Conservation (phyloP, 495 filamentous ascomycete species). For the Daldinia decipiens region DNA sequence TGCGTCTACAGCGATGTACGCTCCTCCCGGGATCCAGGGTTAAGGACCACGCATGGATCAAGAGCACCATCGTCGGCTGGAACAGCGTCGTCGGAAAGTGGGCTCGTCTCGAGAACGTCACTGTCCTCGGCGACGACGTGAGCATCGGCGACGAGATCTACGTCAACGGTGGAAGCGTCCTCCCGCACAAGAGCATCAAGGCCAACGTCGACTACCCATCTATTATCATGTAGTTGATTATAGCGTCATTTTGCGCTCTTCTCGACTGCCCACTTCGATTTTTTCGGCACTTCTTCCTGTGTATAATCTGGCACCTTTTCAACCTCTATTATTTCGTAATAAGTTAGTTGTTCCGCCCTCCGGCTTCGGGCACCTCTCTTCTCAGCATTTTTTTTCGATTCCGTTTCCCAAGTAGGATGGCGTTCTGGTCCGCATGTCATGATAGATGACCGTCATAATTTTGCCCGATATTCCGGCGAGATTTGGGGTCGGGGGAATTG, state of each 20-base stretch:
- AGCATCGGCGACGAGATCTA: constrained; percentile 98
- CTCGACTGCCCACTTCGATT: constrained; percentile 14
- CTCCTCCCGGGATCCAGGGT: constrained; percentile 89
- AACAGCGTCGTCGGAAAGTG: constrained; percentile 95
- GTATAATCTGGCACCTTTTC: constrained; percentile 41
- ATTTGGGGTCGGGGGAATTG: constrained; percentile 7
- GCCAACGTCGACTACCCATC: constrained; percentile 92
- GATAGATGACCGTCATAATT: constrained; percentile 28
- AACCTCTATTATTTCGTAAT: constrained; percentile 47
- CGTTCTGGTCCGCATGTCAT: constrained; percentile 45
- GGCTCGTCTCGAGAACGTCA: constrained; percentile 97
- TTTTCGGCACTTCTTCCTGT: constrained; percentile 32
- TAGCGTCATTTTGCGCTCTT: constrained; percentile 3
- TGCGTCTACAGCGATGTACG: constrained; percentile 93
- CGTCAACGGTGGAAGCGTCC: constrained; percentile 95
- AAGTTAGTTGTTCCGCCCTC: constrained; percentile 32
- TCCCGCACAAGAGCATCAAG: constrained; percentile 99
- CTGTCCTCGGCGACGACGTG: constrained; percentile 97
- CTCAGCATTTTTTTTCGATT: constrained; percentile 42
- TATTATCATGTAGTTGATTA: constrained; percentile 78
- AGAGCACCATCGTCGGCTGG: constrained; percentile 99
- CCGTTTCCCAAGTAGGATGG: constrained; percentile 32
- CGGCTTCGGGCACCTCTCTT: constrained; percentile 33
- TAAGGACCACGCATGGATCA: constrained; percentile 99
- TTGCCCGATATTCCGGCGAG: constrained; percentile 12